A percentile compares a stretch with the other conserved stretches of the same genome.
Conservation (phyloP, 2,329 filamentous ascomycete genomes). For the Dactylellina cionopaga region DNA sequence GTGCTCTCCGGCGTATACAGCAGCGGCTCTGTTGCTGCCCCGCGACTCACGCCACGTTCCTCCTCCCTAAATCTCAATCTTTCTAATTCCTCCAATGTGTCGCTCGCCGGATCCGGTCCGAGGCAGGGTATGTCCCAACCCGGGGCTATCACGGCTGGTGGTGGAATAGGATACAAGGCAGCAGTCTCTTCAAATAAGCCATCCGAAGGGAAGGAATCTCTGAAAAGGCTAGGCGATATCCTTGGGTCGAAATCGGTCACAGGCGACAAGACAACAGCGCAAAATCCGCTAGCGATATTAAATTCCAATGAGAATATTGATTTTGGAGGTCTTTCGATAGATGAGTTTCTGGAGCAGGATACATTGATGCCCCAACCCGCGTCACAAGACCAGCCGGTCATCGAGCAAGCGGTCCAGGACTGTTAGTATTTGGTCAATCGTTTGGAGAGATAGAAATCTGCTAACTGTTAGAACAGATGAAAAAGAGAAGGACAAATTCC, state of each 20-base stretch:
- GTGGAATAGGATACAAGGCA: slow-evolving; percentile 23
- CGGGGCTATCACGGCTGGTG: background rate
- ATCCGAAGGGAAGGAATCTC: slow-evolving; percentile 43
- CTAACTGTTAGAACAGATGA: slow-evolving; percentile 68
- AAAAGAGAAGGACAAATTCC: slow-evolving; percentile 82
- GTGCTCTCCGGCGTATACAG: slow-evolving; percentile 44
- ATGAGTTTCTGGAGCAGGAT: slow-evolving; percentile 69
- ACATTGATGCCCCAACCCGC: background rate
- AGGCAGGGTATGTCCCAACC: slow-evolving; percentile 43
- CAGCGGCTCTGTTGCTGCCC: slow-evolving; percentile 18
- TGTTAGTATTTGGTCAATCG: slow-evolving; percentile 67
- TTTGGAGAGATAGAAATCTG: slow-evolving; percentile 42
- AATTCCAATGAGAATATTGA: slow-evolving; percentile 74
- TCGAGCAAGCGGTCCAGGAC: slow-evolving; percentile 74
- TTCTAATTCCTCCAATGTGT: slow-evolving; percentile 79
- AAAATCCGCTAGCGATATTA: slow-evolving; percentile 23
- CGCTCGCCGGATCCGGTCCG: slow-evolving; percentile 74
- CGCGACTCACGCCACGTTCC: slow-evolving; percentile 71
- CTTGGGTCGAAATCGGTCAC: slow-evolving; percentile 22
- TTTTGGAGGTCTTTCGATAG: slow-evolving; percentile 80
- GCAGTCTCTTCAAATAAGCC: slow-evolving; percentile 32
- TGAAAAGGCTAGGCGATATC: slow-evolving; percentile 40
- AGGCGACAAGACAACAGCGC: slow-evolving; percentile 9
- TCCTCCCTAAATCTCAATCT: slow-evolving; percentile 81
- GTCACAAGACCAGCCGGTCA: slow-evolving; percentile 57